phyloP scores from a whole-genome alignment of 2,329 filamentous ascomycete species.

The Anthostomella pinea region DNA sequence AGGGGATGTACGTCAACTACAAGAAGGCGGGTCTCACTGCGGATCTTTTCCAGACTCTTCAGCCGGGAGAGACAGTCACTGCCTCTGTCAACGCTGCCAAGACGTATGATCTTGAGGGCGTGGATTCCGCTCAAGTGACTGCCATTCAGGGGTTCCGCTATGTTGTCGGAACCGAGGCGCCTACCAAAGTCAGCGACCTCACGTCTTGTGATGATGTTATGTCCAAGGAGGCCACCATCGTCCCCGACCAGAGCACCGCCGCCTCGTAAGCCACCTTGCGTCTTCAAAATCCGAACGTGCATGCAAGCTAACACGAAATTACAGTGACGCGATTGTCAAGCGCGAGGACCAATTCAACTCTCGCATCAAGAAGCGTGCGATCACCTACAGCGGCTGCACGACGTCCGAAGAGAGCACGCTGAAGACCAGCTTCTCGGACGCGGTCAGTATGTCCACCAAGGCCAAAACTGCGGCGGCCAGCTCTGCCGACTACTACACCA shows the following conservation, averaged over 20 bases:
- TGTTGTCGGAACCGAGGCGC: constrained; percentile 15
- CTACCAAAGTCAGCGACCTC: constrained; percentile 13
- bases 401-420: constrained; percentile 12
- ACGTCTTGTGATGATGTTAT: constrained; percentile 14
- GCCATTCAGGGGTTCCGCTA: constrained; percentile 20
- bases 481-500: constrained; percentile 14
- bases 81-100: constrained; percentile 15
- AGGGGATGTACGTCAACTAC: constrained; percentile 18
- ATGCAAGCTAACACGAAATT: not conserved
- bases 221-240: constrained; percentile 14
- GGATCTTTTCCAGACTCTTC: constrained; percentile 20
- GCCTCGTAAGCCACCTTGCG: constrained; percentile 10
- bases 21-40: constrained; percentile 8
- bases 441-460: constrained; percentile 13
- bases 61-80: constrained; percentile 17
- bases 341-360: constrained; percentile 13
- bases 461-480: constrained; percentile 11
- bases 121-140: constrained; percentile 11
- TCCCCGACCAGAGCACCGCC: constrained; percentile 14
- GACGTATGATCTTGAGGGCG: constrained; percentile 15
- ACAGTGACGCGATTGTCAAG: constrained; percentile 11
- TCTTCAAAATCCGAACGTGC: not conserved
- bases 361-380: constrained; percentile 17
- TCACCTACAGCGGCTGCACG: constrained; percentile 15
- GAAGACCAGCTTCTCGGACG: constrained; percentile 11